Percentiles rank a stretch among this genome's conserved stretches.
phyloP scores from a whole-genome alignment of 768 basidiomycete genomes.

The Mrakia gelida region DNA sequence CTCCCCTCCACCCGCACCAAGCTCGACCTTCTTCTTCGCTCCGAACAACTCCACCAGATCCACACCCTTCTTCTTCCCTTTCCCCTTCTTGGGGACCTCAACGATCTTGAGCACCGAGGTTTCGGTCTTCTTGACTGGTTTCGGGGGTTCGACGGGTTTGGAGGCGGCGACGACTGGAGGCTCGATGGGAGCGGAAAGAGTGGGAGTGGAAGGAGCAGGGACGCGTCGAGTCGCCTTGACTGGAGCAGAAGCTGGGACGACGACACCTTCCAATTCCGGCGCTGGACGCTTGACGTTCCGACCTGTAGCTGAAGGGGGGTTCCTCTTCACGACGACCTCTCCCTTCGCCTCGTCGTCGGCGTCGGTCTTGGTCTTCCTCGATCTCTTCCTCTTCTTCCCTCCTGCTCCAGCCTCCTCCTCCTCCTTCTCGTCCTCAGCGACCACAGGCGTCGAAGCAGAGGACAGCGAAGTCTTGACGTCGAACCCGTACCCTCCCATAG shows the following conservation, averaged over 20 bases:
- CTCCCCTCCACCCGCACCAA: not conserved
- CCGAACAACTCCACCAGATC: constrained; percentile 25
- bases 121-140: constrained; percentile 24
- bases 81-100: constrained; percentile 19
- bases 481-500: not conserved
- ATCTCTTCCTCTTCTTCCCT: not conserved
- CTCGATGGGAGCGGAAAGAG: not conserved
- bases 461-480: constrained; percentile 1
- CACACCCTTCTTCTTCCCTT: constrained; percentile 14
- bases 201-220: not conserved
- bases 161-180: not conserved
- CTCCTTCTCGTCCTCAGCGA: not conserved
- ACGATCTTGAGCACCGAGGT: constrained; percentile 33
- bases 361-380: not conserved
- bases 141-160: not conserved
- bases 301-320: not conserved
- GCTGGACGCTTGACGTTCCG: not conserved
- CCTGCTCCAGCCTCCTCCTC: not conserved
- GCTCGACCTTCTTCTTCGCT: constrained; percentile 1
- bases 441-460: not conserved
- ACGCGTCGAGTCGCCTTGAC: not conserved
- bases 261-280: not conserved
- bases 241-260: no score
- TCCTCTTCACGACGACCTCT: not conserved
- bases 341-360: not conserved